Conservation (phyloP, 352 stramenopile species). For the Thraustotheca clavata region DNA sequence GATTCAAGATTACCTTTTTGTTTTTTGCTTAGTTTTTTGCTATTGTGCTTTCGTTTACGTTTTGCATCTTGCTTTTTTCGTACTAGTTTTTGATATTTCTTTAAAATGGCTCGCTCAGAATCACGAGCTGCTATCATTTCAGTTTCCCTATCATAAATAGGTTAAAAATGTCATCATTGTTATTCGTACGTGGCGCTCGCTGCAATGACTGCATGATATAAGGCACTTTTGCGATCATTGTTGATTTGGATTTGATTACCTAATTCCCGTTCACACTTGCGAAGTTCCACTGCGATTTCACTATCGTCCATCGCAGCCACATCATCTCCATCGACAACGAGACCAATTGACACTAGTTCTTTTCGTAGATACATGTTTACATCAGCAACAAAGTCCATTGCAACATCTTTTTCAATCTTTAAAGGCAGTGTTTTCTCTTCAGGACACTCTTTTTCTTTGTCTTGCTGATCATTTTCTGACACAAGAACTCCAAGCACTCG, state of each 20-base stretch:
- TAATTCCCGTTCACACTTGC: slow-evolving; percentile 1
- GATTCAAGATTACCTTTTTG: not conserved
- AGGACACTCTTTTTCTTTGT: too few relatives aligned
- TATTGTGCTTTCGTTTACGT: not conserved
- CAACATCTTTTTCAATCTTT: too few relatives aligned
- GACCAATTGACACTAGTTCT: not conserved
- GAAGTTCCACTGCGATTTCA: not conserved
- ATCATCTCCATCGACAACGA: not conserved
- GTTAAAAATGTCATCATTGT: not conserved
- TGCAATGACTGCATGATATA: not conserved
- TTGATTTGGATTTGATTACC: not conserved
- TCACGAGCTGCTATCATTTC: not conserved
- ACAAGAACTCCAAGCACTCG: too few relatives aligned
- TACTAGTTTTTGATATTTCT: slow-evolving; percentile 7
- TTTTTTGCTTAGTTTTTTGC: not conserved
- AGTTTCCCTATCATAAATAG: not conserved
- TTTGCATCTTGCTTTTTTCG: slow-evolving; percentile 7
- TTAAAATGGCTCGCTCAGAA: not conserved
- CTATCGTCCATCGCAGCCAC: not conserved
- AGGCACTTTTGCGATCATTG: not conserved
- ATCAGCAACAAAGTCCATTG: not conserved
- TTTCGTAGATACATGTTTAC: not conserved
- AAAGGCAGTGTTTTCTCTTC: too few relatives aligned
- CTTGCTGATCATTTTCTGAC: too few relatives aligned
- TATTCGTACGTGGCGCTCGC: not conserved